Conservation (phyloP, 148 eudicot species). For the Spergularia bocconei region DNA sequence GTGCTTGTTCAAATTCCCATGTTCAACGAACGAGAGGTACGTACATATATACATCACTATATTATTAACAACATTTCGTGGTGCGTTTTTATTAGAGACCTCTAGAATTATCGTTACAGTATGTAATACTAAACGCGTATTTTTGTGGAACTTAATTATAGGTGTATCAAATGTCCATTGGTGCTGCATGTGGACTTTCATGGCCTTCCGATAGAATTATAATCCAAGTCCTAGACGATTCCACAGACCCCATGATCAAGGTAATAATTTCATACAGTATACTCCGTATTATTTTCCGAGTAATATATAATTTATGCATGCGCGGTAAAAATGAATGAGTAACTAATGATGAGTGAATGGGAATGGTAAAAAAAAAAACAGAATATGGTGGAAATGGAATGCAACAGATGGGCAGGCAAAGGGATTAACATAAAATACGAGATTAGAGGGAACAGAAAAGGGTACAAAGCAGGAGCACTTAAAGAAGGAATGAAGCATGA, state of each 20-base stretch:
- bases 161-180: conserved; percentile 75
- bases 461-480: conserved; percentile 76
- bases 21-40: conserved; percentile 74
- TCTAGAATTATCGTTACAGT: too few species aligned
- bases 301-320: background rate
- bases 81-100: too few species aligned
- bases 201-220: conserved; percentile 76
- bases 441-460: conserved; percentile 61
- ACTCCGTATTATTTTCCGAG: background rate
- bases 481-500: conserved; percentile 63
- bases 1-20: conserved; percentile 77
- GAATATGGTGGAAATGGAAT: conserved; percentile 71
- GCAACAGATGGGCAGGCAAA: conserved; percentile 65
- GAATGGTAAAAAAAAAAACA: conserved; percentile 5
- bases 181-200: conserved; percentile 75
- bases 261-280: conserved; percentile 18
- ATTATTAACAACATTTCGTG: background rate
- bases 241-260: conserved; percentile 53
- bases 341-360: background rate
- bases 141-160: background rate
- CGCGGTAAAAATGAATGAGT: background rate
- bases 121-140: too few species aligned
- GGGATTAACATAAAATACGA: conserved; percentile 76
- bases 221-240: conserved; percentile 75
- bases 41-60: background rate